Percentiles rank a stretch among this genome's conserved stretches.
Conservation (phyloP, 1,284 basidiomycete species). For the Leccinum subrobustum region DNA sequence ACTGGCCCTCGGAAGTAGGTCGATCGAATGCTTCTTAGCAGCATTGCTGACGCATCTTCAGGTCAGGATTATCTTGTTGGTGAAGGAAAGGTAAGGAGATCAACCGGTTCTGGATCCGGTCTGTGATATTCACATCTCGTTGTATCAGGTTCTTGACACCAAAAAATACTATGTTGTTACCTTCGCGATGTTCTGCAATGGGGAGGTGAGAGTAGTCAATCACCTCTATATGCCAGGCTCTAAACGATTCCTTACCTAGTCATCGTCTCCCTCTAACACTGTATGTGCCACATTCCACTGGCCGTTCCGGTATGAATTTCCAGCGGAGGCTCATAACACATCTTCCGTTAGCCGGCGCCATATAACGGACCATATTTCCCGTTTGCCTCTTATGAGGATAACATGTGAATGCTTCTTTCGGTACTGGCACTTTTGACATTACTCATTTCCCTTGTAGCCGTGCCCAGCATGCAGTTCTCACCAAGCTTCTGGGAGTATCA, state of each 20-base stretch:
- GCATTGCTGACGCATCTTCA: constrained; percentile 20
- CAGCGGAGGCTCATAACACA: neutral
- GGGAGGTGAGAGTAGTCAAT: constrained; percentile 40
- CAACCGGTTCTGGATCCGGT: neutral
- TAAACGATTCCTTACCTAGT: constrained; percentile 31
- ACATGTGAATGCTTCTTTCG: constrained; percentile 41
- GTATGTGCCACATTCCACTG: constrained; percentile 26
- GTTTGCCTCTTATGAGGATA: constrained; percentile 50
- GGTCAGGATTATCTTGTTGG: constrained; percentile 52
- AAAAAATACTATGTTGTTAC: constrained; percentile 52
- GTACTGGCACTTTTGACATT: neutral
- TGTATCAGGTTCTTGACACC: constrained; percentile 43
- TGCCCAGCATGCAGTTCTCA: constrained; percentile 55
- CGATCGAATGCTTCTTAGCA: neutral
- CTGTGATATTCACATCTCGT: neutral
- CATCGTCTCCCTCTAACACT: constrained; percentile 63
- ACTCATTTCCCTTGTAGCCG: constrained; percentile 35
- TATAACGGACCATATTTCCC: constrained; percentile 46
- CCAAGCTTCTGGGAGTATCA: constrained; percentile 46
- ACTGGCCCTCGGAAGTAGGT: constrained; percentile 32
- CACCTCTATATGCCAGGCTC: too few species aligned
- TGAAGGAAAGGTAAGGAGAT: constrained; percentile 40
- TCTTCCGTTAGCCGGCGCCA: constrained; percentile 34
- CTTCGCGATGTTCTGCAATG: constrained; percentile 55
- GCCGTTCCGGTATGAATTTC: neutral